Evolutionary conservation across 2,329 filamentous ascomycete genomes (phyloP).

Genomic region (Ilyonectria sp.): DNA sequence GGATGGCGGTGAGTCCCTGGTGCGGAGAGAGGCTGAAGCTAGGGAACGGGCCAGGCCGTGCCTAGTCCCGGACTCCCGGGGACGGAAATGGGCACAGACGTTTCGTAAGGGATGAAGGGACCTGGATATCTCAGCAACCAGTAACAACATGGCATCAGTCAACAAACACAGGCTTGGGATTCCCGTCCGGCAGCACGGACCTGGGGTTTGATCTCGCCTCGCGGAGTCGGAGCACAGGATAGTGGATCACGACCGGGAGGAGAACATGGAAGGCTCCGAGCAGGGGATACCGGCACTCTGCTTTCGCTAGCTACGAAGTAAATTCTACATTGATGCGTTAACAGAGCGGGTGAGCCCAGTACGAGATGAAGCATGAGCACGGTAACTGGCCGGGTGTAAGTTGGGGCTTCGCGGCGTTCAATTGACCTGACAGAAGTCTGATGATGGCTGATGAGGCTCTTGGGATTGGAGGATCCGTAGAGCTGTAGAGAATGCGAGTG

Average conservation of each 20-base stretch:
- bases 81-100: slow-evolving; percentile 14
- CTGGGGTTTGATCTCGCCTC: slow-evolving; percentile 11
- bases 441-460: background rate
- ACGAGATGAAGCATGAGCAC: background rate
- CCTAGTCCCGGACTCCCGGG: slow-evolving; percentile 28
- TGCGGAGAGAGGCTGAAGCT: slow-evolving; percentile 22
- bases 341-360: background rate
- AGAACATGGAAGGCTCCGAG: background rate
- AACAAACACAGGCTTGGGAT: slow-evolving; percentile 3
- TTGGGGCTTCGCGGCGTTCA: background rate
- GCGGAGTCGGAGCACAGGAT: background rate
- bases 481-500: background rate
- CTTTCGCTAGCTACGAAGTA: background rate
- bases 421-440: background rate
- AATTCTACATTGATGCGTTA: background rate
- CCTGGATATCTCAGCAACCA: background rate
- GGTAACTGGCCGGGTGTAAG: background rate
- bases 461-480: background rate
- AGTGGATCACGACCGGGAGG: background rate
- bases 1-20: slow-evolving; percentile 34
- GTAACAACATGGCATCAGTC: background rate
- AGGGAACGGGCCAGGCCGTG: slow-evolving; percentile 37
- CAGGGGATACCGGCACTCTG: background rate
- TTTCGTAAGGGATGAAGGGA: slow-evolving; percentile 9
- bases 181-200: slow-evolving; percentile 21